Conservation (phyloP, 1,139 yeast genomes). For the Saccharomyces hybrid region DNA sequence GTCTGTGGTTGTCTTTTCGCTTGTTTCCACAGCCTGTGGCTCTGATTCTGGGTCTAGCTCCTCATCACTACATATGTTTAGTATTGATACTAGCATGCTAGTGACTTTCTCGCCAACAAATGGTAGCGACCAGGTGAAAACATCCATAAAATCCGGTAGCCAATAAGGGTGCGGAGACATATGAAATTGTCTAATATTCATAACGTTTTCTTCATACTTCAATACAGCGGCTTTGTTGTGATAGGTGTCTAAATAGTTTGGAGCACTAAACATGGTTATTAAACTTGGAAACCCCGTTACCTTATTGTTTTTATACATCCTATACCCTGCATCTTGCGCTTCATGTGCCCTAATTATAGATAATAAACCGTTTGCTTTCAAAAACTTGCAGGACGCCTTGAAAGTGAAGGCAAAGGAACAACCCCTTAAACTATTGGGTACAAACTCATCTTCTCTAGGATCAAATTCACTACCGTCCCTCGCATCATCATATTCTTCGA, state of each 20-base stretch:
- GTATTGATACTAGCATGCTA: slow-evolving; percentile 79
- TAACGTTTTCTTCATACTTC: slow-evolving; percentile 77
- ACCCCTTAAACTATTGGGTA: slow-evolving; percentile 71
- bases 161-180: slow-evolving; percentile 90
- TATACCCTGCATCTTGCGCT: slow-evolving; percentile 92
- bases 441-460: slow-evolving; percentile 36
- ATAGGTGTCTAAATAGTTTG: slow-evolving; percentile 87
- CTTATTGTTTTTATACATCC: slow-evolving; percentile 80
- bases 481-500: slow-evolving; percentile 74
- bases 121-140: slow-evolving; percentile 92
- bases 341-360: slow-evolving; percentile 90
- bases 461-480: slow-evolving; percentile 1
- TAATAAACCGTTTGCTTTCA: slow-evolving; percentile 66
- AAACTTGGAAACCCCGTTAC: slow-evolving; percentile 83
- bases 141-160: slow-evolving; percentile 94
- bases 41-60: slow-evolving; percentile 48
- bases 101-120: slow-evolving; percentile 92
- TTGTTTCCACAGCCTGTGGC: background rate
- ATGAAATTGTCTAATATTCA: slow-evolving; percentile 91
- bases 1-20: background rate
- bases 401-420: slow-evolving; percentile 86
- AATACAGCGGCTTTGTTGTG: slow-evolving; percentile 91
- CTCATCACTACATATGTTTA: slow-evolving; percentile 89
- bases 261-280: slow-evolving; percentile 91
- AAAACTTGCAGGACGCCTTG: slow-evolving; percentile 69